phyloP scores from a whole-genome alignment of 2,329 filamentous ascomycete species.

The Akanthomyces dipterigenus region DNA sequence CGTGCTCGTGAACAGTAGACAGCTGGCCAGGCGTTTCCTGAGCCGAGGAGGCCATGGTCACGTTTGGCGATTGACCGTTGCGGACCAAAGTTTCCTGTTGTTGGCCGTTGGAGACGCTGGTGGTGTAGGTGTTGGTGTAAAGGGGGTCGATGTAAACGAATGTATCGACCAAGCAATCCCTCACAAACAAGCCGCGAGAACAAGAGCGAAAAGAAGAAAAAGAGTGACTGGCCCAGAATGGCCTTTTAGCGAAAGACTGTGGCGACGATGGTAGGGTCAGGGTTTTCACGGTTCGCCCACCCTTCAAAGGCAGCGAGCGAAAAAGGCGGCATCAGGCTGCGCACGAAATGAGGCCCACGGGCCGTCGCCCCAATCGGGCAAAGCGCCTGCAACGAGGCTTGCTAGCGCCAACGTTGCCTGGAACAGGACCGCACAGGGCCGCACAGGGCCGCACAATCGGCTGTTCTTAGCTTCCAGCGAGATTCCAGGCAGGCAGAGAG shows the following conservation, averaged over 20 bases:
- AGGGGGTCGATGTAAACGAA: background rate
- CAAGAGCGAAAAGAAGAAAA: background rate
- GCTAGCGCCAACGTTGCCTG: too few relatives aligned
- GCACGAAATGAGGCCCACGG: background rate
- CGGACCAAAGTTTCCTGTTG: background rate
- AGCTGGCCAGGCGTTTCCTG: background rate
- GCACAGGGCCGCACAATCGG: background rate
- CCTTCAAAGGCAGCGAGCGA: background rate
- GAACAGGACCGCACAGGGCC: too few relatives aligned
- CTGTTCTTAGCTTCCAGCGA: too few relatives aligned
- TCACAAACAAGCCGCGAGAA: background rate
- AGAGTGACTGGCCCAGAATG: slow-evolving; percentile 1
- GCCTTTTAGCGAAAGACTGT: background rate
- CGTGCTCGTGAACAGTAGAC: background rate
- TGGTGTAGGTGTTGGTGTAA: background rate
- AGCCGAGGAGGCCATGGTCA: background rate
- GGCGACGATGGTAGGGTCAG: background rate
- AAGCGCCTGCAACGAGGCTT: background rate
- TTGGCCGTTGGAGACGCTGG: background rate
- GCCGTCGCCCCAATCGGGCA: background rate
- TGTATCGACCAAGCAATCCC: background rate
- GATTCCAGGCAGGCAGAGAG: background rate
- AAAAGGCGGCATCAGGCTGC: background rate
- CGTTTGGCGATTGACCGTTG: background rate
- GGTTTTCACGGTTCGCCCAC: background rate